phyloP scores from a whole-genome alignment of 306 rosid genomes.

The Inga leiocalycina region DNA sequence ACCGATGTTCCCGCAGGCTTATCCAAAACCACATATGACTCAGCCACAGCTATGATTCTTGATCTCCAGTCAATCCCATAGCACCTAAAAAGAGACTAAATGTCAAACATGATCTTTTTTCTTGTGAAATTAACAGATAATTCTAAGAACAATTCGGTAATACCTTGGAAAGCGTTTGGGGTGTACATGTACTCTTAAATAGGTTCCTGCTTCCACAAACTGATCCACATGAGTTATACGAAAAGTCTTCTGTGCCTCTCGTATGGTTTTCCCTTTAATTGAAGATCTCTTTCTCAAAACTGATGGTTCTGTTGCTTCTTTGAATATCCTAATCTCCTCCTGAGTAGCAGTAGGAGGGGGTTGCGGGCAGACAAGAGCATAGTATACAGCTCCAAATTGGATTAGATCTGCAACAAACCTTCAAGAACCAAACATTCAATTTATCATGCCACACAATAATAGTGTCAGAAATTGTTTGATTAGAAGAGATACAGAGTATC shows the following conservation, averaged over 20 bases:
- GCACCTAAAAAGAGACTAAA: constrained; percentile 58
- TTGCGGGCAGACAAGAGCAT: constrained; percentile 85
- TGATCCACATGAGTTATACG: constrained; percentile 65
- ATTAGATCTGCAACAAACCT: constrained; percentile 89
- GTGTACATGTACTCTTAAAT: constrained; percentile 82
- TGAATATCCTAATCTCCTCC: constrained; percentile 68
- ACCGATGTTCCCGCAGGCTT: constrained; percentile 96
- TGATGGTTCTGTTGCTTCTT: constrained; percentile 68
- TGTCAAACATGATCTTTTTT: constrained; percentile 41
- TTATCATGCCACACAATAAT: constrained; percentile 28
- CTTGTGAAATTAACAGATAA: constrained; percentile 20
- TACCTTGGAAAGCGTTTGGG: constrained; percentile 95
- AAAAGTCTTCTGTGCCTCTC: constrained; percentile 90
- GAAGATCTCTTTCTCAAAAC: constrained; percentile 67
- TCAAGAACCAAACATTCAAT: constrained; percentile 50
- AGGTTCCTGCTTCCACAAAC: constrained; percentile 79
- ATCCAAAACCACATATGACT: constrained; percentile 83
- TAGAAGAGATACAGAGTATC: constrained; percentile 23
- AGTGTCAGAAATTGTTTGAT: not conserved
- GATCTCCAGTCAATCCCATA: constrained; percentile 93
- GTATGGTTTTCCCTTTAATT: constrained; percentile 80
- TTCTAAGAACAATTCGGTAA: not conserved
- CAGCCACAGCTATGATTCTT: constrained; percentile 74
- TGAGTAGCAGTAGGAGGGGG: constrained; percentile 91
- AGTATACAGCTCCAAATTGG: constrained; percentile 90